Percentiles rank a stretch among this genome's conserved stretches.
Conservation (phyloP, 1,284 basidiomycete genomes). For the Melampsora abietis-canadensis region DNA sequence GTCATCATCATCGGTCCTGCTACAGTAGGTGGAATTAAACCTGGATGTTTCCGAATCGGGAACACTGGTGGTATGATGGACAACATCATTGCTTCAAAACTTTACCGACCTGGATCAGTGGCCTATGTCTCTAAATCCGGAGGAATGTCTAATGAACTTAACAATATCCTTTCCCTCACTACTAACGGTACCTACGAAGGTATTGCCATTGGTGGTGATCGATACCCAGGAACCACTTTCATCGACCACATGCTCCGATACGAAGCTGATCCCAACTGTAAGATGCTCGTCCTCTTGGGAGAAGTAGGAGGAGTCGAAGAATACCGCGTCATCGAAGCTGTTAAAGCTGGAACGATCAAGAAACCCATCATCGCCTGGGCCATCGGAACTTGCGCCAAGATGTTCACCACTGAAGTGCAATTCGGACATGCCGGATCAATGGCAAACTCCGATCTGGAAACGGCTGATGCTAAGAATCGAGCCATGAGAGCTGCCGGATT, state of each 20-base stretch:
- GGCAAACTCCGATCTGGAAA: constrained; percentile 96
- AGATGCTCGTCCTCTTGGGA: constrained; percentile 96
- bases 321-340: constrained; percentile 97
- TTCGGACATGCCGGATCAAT: constrained; percentile 98
- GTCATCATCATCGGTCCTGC: constrained; percentile 97
- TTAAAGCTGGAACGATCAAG: constrained; percentile 87
- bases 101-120: constrained; percentile 94
- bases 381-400: constrained; percentile 98
- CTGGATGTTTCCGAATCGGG: constrained; percentile 98
- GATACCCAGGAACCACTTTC: constrained; percentile 97
- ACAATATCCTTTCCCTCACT: constrained; percentile 96
- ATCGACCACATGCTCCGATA: constrained; percentile 98
- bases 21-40: constrained; percentile 99
- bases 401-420: constrained; percentile 99
- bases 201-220: constrained; percentile 98
- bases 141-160: constrained; percentile 99
- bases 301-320: constrained; percentile 99
- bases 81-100: constrained; percentile 97
- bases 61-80: constrained; percentile 99
- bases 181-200: constrained; percentile 99
- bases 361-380: constrained; percentile 99
- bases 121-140: constrained; percentile 99
- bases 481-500: constrained; percentile 94
- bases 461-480: constrained; percentile 93
- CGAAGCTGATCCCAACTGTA: constrained; percentile 94